Conservation (phyloP, 768 basidiomycete genomes). For the Hygrocybe coccinea region DNA sequence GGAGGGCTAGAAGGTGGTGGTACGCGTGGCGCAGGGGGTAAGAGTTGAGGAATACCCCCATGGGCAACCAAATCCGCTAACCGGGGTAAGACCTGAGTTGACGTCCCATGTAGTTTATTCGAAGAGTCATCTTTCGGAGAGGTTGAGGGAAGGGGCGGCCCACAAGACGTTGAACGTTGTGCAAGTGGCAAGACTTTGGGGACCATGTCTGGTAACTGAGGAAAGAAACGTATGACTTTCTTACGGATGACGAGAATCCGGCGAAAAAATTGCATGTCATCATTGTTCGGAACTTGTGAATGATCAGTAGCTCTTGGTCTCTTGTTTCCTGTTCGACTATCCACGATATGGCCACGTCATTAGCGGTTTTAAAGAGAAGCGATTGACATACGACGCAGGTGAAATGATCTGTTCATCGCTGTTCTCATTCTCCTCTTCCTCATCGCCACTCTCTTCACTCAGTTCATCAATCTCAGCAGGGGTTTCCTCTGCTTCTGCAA, state of each 20-base stretch:
- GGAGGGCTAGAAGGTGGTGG: too few species aligned
- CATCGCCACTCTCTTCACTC: background rate
- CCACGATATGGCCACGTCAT: background rate
- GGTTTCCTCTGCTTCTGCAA: background rate
- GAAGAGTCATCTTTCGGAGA: too few species aligned
- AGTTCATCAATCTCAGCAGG: background rate
- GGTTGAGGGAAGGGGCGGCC: too few species aligned
- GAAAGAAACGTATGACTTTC: too few species aligned
- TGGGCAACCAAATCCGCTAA: too few species aligned
- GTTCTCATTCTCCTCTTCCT: background rate
- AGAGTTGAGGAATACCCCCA: too few species aligned
- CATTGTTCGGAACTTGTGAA: background rate
- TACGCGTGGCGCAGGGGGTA: too few species aligned
- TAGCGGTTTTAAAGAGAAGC: slow-evolving; percentile 4
- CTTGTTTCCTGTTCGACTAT: background rate
- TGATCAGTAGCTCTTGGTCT: background rate
- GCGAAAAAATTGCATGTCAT: background rate
- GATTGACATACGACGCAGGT: background rate
- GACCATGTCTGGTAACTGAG: too few species aligned
- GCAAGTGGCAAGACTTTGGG: too few species aligned
- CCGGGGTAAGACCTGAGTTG: too few species aligned
- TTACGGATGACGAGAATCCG: background rate
- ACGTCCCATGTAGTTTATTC: too few species aligned
- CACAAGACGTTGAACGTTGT: too few species aligned
- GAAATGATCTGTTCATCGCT: background rate